These are phyloP conservation scores for Alternaria arborescens DNA, from an alignment of 2,329 filamentous ascomycete species.

Conservation along the genomic window DNA sequence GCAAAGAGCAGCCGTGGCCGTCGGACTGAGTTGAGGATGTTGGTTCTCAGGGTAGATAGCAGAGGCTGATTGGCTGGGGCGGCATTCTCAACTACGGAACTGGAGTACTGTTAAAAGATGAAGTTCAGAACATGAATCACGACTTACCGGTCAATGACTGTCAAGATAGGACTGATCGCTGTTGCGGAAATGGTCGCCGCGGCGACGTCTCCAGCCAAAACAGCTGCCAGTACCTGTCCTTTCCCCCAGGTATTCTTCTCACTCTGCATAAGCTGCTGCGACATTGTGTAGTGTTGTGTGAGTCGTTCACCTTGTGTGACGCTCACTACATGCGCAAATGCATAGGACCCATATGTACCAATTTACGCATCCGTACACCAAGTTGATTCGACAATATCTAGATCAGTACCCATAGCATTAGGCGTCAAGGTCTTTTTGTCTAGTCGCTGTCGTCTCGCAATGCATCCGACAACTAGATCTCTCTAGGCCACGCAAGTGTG, in stretches of 20 bases:
- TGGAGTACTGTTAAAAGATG: background rate
- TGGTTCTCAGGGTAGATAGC: constrained; percentile 18
- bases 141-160: constrained; percentile 41
- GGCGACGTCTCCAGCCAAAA: constrained; percentile 34
- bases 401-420: background rate
- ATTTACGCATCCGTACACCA: background rate
- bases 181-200: constrained; percentile 38
- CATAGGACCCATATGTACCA: background rate
- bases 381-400: background rate
- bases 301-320: background rate
- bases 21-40: constrained; percentile 32
- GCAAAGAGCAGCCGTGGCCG: constrained; percentile 36
- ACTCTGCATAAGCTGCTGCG: constrained; percentile 18
- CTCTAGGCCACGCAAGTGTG: background rate
- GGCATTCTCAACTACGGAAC: background rate
- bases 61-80: background rate
- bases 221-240: constrained; percentile 13
- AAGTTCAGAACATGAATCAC: background rate
- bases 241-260: constrained; percentile 6
- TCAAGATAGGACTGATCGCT: constrained; percentile 34
- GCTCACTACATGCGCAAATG: background rate
- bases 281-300: constrained; percentile 11
- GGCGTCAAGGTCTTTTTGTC: background rate
- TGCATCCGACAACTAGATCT: background rate
- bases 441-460: background rate